phyloP scores from a whole-genome alignment of 2,329 filamentous ascomycete species.

The Paradendryphiella salina region DNA sequence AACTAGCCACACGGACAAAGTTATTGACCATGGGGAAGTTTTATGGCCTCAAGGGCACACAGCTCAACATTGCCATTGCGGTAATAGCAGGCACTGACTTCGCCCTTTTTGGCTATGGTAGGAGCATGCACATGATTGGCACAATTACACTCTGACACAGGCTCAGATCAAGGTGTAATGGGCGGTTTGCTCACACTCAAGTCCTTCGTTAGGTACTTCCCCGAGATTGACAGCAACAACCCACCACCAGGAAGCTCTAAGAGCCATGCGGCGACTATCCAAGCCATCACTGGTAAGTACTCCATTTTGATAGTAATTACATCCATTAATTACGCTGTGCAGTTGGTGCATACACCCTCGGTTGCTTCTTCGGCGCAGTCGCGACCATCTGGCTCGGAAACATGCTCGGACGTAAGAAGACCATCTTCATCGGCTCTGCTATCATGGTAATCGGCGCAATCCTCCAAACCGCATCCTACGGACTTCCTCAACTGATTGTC shows the following conservation, averaged over 20 bases:
- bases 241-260: constrained; percentile 37
- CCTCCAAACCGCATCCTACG: constrained; percentile 59
- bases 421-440: constrained; percentile 62
- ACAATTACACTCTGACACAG: constrained; percentile 8
- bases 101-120: constrained; percentile 65
- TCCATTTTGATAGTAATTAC: background rate
- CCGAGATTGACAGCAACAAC: constrained; percentile 47
- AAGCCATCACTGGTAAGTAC: constrained; percentile 47
- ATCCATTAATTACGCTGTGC: constrained; percentile 16
- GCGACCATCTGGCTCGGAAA: constrained; percentile 58
- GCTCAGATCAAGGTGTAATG: constrained; percentile 58
- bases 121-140: constrained; percentile 6
- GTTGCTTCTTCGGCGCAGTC: constrained; percentile 53
- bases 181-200: constrained; percentile 68
- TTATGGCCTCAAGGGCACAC: constrained; percentile 67
- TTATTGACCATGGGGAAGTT: constrained; percentile 48
- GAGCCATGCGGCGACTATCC: constrained; percentile 48
- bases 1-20: background rate
- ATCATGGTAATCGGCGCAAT: constrained; percentile 64
- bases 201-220: constrained; percentile 57
- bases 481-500: constrained; percentile 52
- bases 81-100: constrained; percentile 75
- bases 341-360: constrained; percentile 45
- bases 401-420: constrained; percentile 59
- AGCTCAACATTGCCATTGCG: constrained; percentile 68